A percentile compares a stretch with the other conserved stretches of the same genome.
These are phyloP conservation scores for Gypsophila paniculata DNA, from an alignment of 179 eudicot genomes.

Conservation along the genomic window DNA sequence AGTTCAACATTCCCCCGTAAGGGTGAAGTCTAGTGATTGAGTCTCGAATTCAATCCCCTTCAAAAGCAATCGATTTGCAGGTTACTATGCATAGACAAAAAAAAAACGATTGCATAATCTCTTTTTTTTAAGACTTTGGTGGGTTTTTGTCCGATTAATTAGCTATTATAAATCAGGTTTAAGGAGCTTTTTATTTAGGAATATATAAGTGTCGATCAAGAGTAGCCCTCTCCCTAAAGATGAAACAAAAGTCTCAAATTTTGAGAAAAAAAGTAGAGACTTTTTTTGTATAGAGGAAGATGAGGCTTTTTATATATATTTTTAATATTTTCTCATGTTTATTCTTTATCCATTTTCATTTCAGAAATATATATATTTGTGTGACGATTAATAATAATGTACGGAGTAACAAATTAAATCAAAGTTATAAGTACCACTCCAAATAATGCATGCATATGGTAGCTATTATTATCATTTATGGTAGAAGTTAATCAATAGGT, in stretches of 20 bases:
- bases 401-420: conserved; percentile 19
- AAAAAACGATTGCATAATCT: background rate
- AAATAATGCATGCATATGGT: too few species aligned
- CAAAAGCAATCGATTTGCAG: background rate
- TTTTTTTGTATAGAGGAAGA: conserved; percentile 62
- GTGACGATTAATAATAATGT: conserved; percentile 25
- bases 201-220: conserved; percentile 27
- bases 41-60: too few species aligned
- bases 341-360: conserved; percentile 5
- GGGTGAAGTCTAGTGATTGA: too few species aligned
- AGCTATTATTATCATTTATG: too few species aligned
- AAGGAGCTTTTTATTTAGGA: conserved; percentile 25
- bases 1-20: too few species aligned
- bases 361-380: conserved; percentile 27
- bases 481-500: too few species aligned
- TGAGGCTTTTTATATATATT: conserved; percentile 44
- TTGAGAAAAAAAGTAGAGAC: conserved; percentile 28
- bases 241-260: conserved; percentile 29
- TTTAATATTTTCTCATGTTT: conserved; percentile 17
- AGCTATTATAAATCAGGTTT: conserved; percentile 26
- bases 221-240: conserved; percentile 62
- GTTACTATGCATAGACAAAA: background rate
- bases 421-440: conserved; percentile 13
- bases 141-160: conserved; percentile 34
- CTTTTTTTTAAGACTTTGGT: conserved; percentile 12